These are phyloP conservation scores for Byssochlamys sp. DNA, from an alignment of 2,329 filamentous ascomycete genomes.

Conservation along the genomic window DNA sequence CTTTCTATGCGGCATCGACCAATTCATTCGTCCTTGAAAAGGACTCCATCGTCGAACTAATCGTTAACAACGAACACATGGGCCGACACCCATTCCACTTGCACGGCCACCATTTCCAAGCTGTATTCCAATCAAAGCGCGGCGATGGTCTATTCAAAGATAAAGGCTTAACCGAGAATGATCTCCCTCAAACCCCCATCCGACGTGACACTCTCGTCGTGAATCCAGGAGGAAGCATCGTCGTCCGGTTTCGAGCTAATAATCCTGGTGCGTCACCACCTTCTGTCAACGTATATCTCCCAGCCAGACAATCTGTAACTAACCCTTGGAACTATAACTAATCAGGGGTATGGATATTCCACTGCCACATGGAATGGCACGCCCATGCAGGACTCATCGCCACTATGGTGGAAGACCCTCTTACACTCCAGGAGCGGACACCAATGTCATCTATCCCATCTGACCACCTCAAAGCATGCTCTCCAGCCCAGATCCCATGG, in stretches of 20 bases:
- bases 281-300: no score
- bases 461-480: not conserved
- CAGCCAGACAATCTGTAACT: no score
- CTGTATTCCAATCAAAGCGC: slow-evolving; percentile 28
- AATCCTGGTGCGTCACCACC: slow-evolving; percentile 31
- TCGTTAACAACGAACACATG: slow-evolving; percentile 31
- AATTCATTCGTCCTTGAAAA: slow-evolving; percentile 30
- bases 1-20: not conserved
- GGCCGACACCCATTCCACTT: slow-evolving; percentile 65
- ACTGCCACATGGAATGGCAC: slow-evolving; percentile 44
- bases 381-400: slow-evolving; percentile 43
- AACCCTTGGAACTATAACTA: not conserved
- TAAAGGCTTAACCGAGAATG: slow-evolving; percentile 5
- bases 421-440: slow-evolving; percentile 10
- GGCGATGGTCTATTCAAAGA: not conserved
- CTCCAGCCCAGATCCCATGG: not conserved
- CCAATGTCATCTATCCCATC: not conserved
- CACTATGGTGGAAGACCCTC: slow-evolving; percentile 43
- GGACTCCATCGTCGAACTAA: slow-evolving; percentile 36
- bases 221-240: slow-evolving; percentile 41
- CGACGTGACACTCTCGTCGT: slow-evolving; percentile 45
- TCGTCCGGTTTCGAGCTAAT: slow-evolving; percentile 43
- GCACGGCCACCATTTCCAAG: slow-evolving; percentile 67
- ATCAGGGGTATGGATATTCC: slow-evolving; percentile 32
- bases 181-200: slow-evolving; percentile 35